Evolutionary conservation across 2,329 filamentous ascomycete species (phyloP).

Genomic region (Sporothrix luriei): DNA sequence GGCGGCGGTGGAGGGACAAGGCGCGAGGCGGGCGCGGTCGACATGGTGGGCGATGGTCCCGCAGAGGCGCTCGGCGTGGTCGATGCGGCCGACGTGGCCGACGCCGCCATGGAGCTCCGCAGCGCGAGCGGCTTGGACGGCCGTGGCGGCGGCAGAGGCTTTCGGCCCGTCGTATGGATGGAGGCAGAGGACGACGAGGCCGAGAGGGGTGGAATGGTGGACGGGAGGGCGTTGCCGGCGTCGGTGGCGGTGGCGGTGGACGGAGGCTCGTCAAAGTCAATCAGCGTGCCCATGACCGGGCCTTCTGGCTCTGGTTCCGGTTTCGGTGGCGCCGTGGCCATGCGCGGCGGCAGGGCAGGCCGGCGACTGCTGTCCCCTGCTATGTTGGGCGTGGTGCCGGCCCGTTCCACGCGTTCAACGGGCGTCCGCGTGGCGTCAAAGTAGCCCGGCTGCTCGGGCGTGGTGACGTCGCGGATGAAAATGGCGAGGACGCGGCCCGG

Average conservation of each 20-base stretch:
- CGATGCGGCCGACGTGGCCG: slow-evolving; percentile 30
- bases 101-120: slow-evolving; percentile 47
- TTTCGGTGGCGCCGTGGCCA: slow-evolving; percentile 40
- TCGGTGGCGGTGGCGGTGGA: neutral
- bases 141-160: slow-evolving; percentile 54
- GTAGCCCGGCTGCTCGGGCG: slow-evolving; percentile 69
- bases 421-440: slow-evolving; percentile 63
- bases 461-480: slow-evolving; percentile 95
- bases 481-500: slow-evolving; percentile 81
- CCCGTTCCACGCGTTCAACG: neutral
- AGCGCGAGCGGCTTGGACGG: slow-evolving; percentile 62
- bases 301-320: slow-evolving; percentile 40
- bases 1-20: slow-evolving; percentile 32
- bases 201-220: slow-evolving; percentile 9
- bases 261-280: slow-evolving; percentile 56
- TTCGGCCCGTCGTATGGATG: slow-evolving; percentile 33
- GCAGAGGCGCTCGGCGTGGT: neutral
- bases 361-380: neutral
- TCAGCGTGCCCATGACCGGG: slow-evolving; percentile 59
- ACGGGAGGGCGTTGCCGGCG: neutral
- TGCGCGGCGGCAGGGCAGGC: slow-evolving; percentile 21
- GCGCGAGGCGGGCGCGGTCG: neutral
- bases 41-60: neutral
- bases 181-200: neutral
- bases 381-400: too few relatives aligned